Conservation (phyloP, 192 early-diverging fungal genomes). For the Funneliformis geosporum region DNA sequence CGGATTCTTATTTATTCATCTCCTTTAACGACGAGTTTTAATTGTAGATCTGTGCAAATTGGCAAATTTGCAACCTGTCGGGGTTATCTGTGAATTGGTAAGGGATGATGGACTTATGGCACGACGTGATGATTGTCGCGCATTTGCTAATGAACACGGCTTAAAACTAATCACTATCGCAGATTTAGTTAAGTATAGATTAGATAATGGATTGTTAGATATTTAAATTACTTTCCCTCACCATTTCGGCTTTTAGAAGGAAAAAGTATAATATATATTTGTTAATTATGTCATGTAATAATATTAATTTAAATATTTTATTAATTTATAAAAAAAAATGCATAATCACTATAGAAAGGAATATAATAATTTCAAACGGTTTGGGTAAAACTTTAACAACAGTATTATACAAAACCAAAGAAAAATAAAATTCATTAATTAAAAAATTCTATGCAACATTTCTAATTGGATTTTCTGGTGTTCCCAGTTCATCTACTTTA, state of each 20-base stretch:
- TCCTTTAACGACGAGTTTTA: not conserved
- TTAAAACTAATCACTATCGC: constrained; percentile 90
- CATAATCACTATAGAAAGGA: too few species aligned
- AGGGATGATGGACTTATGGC: constrained; percentile 94
- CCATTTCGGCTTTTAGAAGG: not conserved
- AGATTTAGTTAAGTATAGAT: constrained; percentile 79
- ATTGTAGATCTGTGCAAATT: constrained; percentile 77
- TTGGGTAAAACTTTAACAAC: not conserved
- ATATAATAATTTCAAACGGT: too few species aligned
- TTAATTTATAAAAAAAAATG: too few species aligned
- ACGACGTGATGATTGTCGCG: constrained; percentile 84
- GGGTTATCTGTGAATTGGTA: constrained; percentile 92
- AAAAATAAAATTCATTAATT: not conserved
- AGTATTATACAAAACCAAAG: not conserved
- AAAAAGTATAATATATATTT: too few species aligned
- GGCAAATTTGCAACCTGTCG: constrained; percentile 77
- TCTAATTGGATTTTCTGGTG: not conserved
- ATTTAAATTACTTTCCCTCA: constrained; percentile 8
- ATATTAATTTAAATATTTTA: not conserved
- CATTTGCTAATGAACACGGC: constrained; percentile 81
- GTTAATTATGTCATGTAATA: not conserved
- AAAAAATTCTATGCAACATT: not conserved
- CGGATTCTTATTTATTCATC: not conserved
- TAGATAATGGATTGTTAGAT: constrained; percentile 43
- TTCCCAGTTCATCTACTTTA: not conserved